Evolutionary conservation across 148 eudicot species (phyloP), one percentile per base, ranked within the genome.

Genomic region (Polygonum aviculare): DNA sequence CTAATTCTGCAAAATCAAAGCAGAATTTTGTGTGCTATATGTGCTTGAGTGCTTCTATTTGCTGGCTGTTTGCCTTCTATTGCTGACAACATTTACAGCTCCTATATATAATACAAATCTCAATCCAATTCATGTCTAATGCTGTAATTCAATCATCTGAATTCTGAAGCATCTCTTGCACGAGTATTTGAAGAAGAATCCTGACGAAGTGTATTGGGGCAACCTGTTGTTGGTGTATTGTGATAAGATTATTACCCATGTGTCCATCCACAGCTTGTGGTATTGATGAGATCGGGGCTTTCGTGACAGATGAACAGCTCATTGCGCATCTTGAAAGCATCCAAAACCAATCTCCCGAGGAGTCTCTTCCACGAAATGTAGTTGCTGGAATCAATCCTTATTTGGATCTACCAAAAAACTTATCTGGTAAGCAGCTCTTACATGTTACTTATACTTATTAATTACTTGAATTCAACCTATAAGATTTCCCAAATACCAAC

Each of bases 371-470:
- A 10, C 39, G 47, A 5, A 74, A 84, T 22, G 89, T 87, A 26
- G 48, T 79, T 72, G 73, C 44, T 36, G 81, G 83, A 76, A 69
- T 79, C 35, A 83, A 81, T 84, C 93, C 87, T 60, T 87, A 81
- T 78, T 79, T 81, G 39, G 41, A 15, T 38, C 16, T 14, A 45
- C 93, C 93, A 19, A 77, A 85, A 74, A 75, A 81, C 77, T 84
- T 87, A 73, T 86, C 88, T 63, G 87, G 93, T 89, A 52, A 77
- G 85, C 18, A 77, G 85, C 18, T 63, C 44, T 78, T 5, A 73
- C 22, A 19, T 72, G 35, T 69, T n/a, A 45, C 21, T 54, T 19
- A 33, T 38, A 39, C 33, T 38, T 7, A 52, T 54, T 49, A 19
- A 12, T 72, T 72, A 11, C 55, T n/a, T 73, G 7, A 47, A 73